A percentile compares a stretch with the other conserved stretches of the same genome.
These are phyloP conservation scores for Tylopilus vinaceipallidus DNA, from an alignment of 768 basidiomycete species.

Conservation along the genomic window DNA sequence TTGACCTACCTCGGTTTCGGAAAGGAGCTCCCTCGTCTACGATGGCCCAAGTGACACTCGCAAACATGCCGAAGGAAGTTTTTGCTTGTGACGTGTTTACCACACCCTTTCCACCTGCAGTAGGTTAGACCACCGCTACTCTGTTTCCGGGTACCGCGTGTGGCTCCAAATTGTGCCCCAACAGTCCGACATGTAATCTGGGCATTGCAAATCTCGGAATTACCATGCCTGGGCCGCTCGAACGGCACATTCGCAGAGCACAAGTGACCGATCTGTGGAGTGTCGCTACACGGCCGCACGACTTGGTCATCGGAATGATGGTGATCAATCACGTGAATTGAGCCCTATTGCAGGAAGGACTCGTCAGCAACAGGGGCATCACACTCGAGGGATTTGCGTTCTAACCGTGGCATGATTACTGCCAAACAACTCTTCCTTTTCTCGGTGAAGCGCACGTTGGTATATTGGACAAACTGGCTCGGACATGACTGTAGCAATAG, in stretches of 20 bases:
- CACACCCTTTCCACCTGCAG: background rate
- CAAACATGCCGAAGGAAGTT: constrained; percentile 1
- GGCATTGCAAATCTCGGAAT: background rate
- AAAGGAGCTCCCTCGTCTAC: too few relatives aligned
- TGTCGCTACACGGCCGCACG: too few relatives aligned
- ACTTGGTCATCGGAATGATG: too few relatives aligned
- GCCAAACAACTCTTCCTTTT: background rate
- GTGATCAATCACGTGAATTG: too few relatives aligned
- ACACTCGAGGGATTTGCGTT: background rate
- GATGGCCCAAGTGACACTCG: background rate
- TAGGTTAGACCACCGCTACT: background rate
- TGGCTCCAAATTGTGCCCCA: background rate
- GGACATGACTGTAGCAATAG: too few relatives aligned
- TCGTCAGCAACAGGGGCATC: background rate
- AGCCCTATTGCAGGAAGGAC: too few relatives aligned
- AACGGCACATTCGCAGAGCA: too few relatives aligned
- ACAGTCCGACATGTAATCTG: background rate
- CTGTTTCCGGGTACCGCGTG: background rate
- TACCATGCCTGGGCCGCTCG: too few relatives aligned
- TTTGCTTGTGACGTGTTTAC: background rate
- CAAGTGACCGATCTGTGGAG: too few relatives aligned
- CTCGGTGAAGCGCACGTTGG: background rate
- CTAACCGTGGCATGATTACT: background rate
- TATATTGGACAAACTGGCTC: background rate
- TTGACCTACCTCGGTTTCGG: too few relatives aligned